Evolutionary conservation across 192 early-diverging fungal genomes (phyloP), one percentile per base, ranked within the genome.

Genomic region (Mortierella antarctica): DNA sequence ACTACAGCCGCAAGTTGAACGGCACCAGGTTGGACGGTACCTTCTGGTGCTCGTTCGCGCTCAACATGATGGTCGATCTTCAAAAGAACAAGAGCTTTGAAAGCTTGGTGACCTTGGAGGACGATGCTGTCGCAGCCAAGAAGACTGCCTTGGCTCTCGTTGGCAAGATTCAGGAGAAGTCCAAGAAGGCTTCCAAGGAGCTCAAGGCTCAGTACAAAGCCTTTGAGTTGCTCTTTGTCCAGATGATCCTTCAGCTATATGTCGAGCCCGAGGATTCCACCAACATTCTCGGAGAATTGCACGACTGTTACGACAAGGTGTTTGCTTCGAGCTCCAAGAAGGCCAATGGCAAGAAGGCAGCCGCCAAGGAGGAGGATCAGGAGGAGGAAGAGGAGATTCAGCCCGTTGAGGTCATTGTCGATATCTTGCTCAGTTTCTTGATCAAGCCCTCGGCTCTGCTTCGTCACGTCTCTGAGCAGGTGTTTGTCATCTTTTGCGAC

Each of bases 381-480:
- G 88, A 86, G 9, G 85, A 86, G 6, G 85, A 89, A 44, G 91
- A 90, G 41, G 89, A 93, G 62, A 90, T 86, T 39, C 83, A 91
- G 65, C 96, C 96, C 2, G 88, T 95, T n/a, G 96, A 98, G 68
- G 96, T 99, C 54, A 88, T 99, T 65, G 86, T 96, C 7, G 98
- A 99, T 84, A 93, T 97, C 41, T 81, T 99, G 57, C 83, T 99
- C 63, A 90, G 92, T 68, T 92, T 98, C 83, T 78, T 99, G 83
- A 90, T 93, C 52, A 94, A 93, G 72, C 91, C 94, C 9, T 96
- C 94, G 41, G 86, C 88, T 47, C 67, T 93, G 12, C 82, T 96
- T 59, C 87, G 95, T 44, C 88, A 85, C 20, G 77, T 98, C 62
- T 89, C 95, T 23, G 90, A 93, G 57, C 90, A 93, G 63, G 92